Evolutionary conservation across 768 basidiomycete genomes (phyloP).

Genomic region (Psilocybe azurescens): DNA sequence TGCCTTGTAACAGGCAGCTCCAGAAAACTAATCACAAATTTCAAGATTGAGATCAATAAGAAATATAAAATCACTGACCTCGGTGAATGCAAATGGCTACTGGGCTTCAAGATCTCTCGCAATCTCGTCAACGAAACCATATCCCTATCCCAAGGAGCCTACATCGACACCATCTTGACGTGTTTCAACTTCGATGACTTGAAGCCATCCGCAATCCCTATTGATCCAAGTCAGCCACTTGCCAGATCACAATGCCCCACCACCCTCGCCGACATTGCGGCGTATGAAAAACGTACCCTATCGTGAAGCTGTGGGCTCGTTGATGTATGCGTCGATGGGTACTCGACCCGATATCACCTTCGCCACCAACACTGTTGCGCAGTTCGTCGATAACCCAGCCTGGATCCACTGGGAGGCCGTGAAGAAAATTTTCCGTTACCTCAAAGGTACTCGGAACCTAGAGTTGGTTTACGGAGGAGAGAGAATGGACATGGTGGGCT

Average conservation of each 20-base stretch:
- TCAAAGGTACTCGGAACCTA: conserved; percentile 5
- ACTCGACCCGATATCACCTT: conserved; percentile 14
- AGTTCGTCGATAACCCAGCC: conserved; percentile 5
- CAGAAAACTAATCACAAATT: conserved; percentile 24
- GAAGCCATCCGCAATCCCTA: conserved; percentile 22
- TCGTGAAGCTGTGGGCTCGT: conserved; percentile 30
- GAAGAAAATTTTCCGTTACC: conserved; percentile 13
- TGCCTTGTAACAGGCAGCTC: conserved; percentile 18
- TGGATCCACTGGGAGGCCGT: conserved; percentile 13
- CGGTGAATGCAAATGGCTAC: no score
- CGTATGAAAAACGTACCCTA: conserved; percentile 29
- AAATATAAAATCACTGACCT: conserved; percentile 16
- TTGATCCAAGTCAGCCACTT: conserved; percentile 14
- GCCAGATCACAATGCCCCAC: conserved; percentile 28
- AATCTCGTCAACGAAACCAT: no score
- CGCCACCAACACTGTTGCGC: neutral
- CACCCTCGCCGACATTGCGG: conserved; percentile 12
- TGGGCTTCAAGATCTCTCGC: no score
- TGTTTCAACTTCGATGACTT: conserved; percentile 24
- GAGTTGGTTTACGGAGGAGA: neutral
- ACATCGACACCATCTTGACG: neutral
- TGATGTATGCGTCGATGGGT: conserved; percentile 19
- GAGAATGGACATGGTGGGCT: no score
- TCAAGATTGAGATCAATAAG: conserved; percentile 27
- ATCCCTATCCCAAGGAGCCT: no score